Conservation (phyloP, 2,329 filamentous ascomycete genomes). For the Aspergillus fijiensis region DNA sequence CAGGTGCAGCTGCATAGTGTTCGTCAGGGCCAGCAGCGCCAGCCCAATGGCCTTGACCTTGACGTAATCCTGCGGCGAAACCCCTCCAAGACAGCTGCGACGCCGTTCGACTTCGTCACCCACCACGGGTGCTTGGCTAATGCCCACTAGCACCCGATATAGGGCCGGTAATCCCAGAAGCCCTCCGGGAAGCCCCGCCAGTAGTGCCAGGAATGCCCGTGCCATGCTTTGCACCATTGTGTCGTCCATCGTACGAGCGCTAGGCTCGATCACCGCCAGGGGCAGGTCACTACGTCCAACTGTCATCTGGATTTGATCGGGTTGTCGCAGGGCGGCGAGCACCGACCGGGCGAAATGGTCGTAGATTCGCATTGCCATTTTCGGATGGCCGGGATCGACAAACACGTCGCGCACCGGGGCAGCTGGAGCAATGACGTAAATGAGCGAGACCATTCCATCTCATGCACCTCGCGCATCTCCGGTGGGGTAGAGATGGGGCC, state of each 20-base stretch:
- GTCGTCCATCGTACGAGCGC: slow-evolving; percentile 12
- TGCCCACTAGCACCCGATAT: slow-evolving; percentile 31
- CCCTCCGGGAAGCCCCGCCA: slow-evolving; percentile 40
- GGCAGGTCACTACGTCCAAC: slow-evolving; percentile 36
- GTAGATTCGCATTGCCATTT: slow-evolving; percentile 38
- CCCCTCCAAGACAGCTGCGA: slow-evolving; percentile 22
- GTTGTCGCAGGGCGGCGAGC: slow-evolving; percentile 35
- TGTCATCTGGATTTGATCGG: slow-evolving; percentile 35
- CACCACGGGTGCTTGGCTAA: slow-evolving; percentile 27
- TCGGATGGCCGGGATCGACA: slow-evolving; percentile 35
- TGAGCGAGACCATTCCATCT: slow-evolving; percentile 11
- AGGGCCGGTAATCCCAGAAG: slow-evolving; percentile 39
- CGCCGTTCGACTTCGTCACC: slow-evolving; percentile 14
- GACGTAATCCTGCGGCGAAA: slow-evolving; percentile 21
- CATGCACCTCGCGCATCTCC: neutral
- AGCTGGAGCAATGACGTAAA: slow-evolving; percentile 23
- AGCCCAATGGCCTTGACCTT: slow-evolving; percentile 37
- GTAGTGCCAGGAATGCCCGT: slow-evolving; percentile 36
- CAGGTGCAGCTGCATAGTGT: slow-evolving; percentile 40
- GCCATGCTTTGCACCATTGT: slow-evolving; percentile 26
- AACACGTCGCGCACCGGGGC: slow-evolving; percentile 35
- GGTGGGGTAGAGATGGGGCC: slow-evolving; percentile 12
- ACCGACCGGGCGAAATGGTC: slow-evolving; percentile 43
- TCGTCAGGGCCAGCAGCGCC: slow-evolving; percentile 38
- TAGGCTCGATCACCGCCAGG: slow-evolving; percentile 18